Evolutionary conservation across 73 alveolate genomes (phyloP), one percentile per base, ranked within the genome.

Genomic region (Halteria grandinella): DNA sequence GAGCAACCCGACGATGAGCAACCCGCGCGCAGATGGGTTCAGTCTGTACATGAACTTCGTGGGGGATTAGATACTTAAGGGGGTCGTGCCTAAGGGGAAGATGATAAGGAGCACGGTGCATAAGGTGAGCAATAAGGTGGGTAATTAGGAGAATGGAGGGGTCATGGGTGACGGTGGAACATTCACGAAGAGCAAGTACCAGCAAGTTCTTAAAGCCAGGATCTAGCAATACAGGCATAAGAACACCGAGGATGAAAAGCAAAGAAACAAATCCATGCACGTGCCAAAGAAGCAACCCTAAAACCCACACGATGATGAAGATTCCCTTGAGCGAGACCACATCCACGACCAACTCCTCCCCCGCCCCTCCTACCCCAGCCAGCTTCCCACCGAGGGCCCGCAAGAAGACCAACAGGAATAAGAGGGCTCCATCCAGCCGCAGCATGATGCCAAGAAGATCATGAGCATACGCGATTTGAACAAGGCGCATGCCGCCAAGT

Each of bases 1-100:
- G 21, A 57, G 66, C 23, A 78, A 82, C 25, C 59, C 75, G 1
- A 64, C 55, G 24, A 32, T 23, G 36, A 31, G 63, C 34, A 82
- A 82, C 52, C 91, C 91, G 2, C 18, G 91, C 70, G 91, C 91
- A 4, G 86, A 82, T 40, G 34, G 79, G 11, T 82, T 82, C 48
- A 71, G 86, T 14, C 69, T 82, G 28, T 82, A 82, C 51, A 55
- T 82, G 86, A 82, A 82, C 50, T 71, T 54, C 48, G 86, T 82
- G 11, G 86, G 84, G 1, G 83, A 71, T 32, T 31, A 71, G 44
- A 20, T 82, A 29, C 57, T 82, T 5, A 55, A 71, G 60, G 32
- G 33, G 21, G 32, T 82, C 18, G 53, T 71, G 48, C 91, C 91
- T 5, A 82, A 82, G 48, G 32, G 43, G 11, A 82, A 82, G 50